Percentiles rank a stretch among this genome's conserved stretches.
Conservation (phyloP, 257 asterid genomes). For the Plantago major region DNA sequence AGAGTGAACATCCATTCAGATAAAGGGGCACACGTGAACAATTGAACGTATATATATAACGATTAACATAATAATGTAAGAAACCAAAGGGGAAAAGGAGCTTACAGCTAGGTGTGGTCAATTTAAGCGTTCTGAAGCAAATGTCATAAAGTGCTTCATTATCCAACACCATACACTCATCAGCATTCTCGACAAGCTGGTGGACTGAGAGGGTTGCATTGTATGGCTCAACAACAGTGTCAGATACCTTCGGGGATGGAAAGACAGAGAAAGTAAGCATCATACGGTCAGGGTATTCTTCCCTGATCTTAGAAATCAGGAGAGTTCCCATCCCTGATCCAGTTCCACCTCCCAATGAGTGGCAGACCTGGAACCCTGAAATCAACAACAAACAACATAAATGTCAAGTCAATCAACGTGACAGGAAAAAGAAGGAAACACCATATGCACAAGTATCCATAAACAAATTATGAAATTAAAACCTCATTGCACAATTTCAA, state of each 20-base stretch:
- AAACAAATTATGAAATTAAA: too few species aligned
- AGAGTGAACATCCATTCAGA: too few species aligned
- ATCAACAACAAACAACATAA: background rate
- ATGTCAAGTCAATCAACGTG: background rate
- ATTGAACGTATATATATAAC: conserved; percentile 8
- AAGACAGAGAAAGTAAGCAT: conserved; percentile 85
- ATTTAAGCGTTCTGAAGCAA: conserved; percentile 69
- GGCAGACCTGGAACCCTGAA: conserved; percentile 78
- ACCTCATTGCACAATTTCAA: too few species aligned
- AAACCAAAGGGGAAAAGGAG: background rate
- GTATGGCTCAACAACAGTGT: conserved; percentile 77
- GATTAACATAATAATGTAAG: background rate
- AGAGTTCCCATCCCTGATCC: conserved; percentile 90
- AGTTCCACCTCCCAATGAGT: conserved; percentile 84
- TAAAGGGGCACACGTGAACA: too few species aligned
- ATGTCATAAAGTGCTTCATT: conserved; percentile 70
- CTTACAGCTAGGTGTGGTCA: conserved; percentile 79
- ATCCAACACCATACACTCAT: conserved; percentile 77
- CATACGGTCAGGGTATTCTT: conserved; percentile 79
- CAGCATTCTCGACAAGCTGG: conserved; percentile 80
- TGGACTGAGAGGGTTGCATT: conserved; percentile 78
- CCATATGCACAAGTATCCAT: too few species aligned
- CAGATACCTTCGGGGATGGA: too few species aligned
- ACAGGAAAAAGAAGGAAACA: too few species aligned
- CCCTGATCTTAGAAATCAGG: conserved; percentile 70